Percentiles rank a stretch among this genome's conserved stretches.
These are phyloP conservation scores for Diaporthe sp. DNA, from an alignment of 2,329 filamentous ascomycete species.

Conservation along the genomic window DNA sequence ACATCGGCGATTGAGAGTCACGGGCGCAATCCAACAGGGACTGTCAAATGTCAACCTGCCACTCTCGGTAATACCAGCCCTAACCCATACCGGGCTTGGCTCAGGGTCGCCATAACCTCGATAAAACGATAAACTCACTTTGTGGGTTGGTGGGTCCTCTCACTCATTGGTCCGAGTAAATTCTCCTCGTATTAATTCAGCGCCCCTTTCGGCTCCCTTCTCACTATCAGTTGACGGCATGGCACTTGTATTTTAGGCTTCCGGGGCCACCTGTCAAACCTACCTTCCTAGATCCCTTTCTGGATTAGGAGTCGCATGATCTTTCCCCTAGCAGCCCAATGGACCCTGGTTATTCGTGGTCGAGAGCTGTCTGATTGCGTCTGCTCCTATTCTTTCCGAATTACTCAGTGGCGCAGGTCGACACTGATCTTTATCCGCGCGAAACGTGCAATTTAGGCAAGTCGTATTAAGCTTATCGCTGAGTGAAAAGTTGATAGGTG, in stretches of 20 bases:
- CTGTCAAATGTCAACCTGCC: not conserved
- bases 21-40: not conserved
- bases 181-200: not conserved
- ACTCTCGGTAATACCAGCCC: conserved; percentile 4
- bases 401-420: not conserved
- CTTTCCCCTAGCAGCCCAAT: not conserved
- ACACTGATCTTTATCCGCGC: not conserved
- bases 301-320: conserved; percentile 9
- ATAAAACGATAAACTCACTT: not conserved
- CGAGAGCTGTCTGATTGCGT: not conserved
- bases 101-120: not conserved
- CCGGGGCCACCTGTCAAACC: conserved; percentile 16
- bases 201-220: not conserved
- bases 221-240: not conserved
- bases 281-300: not conserved
- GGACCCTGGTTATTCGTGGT: not conserved
- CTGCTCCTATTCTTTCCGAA: not conserved
- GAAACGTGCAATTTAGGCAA: not conserved
- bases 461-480: conserved; percentile 34
- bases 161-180: not conserved
- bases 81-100: not conserved
- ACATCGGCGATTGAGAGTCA: conserved; percentile 28
- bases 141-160: not conserved
- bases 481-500: not conserved
- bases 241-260: not conserved